These are phyloP conservation scores for Aphanomyces astaci DNA, from an alignment of 352 stramenopile genomes.

Conservation along the genomic window DNA sequence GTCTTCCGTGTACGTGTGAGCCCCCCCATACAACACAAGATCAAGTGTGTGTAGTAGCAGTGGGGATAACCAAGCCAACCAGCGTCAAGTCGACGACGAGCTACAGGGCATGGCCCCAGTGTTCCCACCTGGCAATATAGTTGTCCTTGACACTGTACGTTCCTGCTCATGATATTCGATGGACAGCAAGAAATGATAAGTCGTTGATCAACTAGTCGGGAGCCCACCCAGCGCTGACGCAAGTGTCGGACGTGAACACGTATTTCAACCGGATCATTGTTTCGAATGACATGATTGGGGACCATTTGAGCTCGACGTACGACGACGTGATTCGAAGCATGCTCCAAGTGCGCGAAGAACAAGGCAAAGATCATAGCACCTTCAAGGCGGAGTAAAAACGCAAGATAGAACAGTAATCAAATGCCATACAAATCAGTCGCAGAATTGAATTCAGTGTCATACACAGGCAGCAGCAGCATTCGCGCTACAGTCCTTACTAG, in stretches of 20 bases:
- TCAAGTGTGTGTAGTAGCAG: no score
- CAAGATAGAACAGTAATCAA: no score
- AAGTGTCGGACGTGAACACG: slow-evolving; percentile 37
- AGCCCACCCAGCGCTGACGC: neutral
- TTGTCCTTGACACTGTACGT: neutral
- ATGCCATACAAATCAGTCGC: no score
- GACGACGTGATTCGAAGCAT: slow-evolving; percentile 35
- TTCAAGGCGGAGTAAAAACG: no score
- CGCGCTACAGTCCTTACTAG: no score
- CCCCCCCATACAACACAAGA: no score
- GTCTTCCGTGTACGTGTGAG: neutral
- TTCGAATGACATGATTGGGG: slow-evolving; percentile 75
- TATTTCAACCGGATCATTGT: slow-evolving; percentile 59
- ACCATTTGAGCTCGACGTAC: slow-evolving; percentile 81
- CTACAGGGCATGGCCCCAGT: slow-evolving; percentile 15
- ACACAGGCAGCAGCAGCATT: no score
- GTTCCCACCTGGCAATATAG: neutral
- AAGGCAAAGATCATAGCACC: neutral
- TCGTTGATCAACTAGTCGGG: neutral
- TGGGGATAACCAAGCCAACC: no score
- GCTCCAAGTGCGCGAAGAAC: neutral
- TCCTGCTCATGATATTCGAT: neutral
- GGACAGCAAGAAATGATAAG: no score
- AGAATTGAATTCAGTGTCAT: no score
- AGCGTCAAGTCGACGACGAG: slow-evolving; percentile 51